A percentile compares a stretch with the other conserved stretches of the same genome.
phyloP scores from a whole-genome alignment of 768 basidiomycete species.

The Cystoderma amianthinum region DNA sequence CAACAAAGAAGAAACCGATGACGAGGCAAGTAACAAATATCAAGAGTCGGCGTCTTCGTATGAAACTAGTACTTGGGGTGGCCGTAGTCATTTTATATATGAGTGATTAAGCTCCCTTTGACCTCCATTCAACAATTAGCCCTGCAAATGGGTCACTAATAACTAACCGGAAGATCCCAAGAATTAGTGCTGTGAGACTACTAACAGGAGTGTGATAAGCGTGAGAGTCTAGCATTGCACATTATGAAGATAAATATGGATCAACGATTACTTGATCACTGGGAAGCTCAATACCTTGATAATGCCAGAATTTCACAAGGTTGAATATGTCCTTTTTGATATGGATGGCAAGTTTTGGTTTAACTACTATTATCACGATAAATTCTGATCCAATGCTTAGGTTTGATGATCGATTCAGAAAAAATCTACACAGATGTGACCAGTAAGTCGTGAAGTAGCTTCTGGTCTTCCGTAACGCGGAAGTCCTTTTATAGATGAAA shows the following conservation, averaged over 20 bases:
- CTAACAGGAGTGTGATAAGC: too few relatives aligned
- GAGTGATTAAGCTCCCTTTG: too few relatives aligned
- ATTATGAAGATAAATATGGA: too few relatives aligned
- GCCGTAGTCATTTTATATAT: too few relatives aligned
- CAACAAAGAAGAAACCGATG: conserved; percentile 1
- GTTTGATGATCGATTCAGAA: conserved; percentile 74
- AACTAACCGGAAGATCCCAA: too few relatives aligned
- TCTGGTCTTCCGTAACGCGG: conserved; percentile 5
- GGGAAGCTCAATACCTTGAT: neutral
- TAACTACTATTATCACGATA: neutral
- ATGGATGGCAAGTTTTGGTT: conserved; percentile 50
- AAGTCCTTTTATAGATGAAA: conserved; percentile 41
- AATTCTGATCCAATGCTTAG: conserved; percentile 21
- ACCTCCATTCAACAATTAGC: too few relatives aligned
- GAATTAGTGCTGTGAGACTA: too few relatives aligned
- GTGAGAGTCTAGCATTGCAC: too few relatives aligned
- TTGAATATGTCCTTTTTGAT: conserved; percentile 68
- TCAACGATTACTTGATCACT: too few relatives aligned
- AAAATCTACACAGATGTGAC: conserved; percentile 72
- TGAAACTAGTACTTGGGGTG: neutral
- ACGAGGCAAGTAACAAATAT: neutral
- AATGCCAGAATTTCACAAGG: conserved; percentile 13
- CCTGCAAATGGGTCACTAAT: too few relatives aligned
- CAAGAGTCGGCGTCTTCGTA: neutral
- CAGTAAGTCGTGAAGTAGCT: conserved; percentile 46